phyloP scores from a whole-genome alignment of 345 rosid genomes.

The Lepidium africanum region DNA sequence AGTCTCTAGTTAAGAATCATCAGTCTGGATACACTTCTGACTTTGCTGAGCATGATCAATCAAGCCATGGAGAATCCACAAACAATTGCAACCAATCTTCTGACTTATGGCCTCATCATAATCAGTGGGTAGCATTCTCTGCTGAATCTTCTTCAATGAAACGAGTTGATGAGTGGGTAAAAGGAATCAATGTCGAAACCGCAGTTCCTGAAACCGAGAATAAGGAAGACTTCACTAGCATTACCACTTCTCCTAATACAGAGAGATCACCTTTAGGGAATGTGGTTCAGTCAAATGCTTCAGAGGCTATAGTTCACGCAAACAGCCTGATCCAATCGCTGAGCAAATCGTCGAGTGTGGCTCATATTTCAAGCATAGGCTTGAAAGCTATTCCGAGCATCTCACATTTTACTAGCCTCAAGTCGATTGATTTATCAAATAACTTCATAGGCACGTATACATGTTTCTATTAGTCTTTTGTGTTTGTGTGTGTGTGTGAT shows the following conservation, averaged over 20 bases:
- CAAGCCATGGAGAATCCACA: conserved; percentile 36
- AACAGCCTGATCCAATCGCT: conserved; percentile 66
- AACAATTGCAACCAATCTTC: conserved; percentile 39
- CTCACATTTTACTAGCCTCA: conserved; percentile 66
- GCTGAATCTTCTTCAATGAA: conserved; percentile 51
- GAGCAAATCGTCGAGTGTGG: conserved; percentile 76
- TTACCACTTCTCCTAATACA: conserved; percentile 47
- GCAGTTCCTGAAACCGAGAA: conserved; percentile 26
- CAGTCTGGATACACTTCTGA: conserved; percentile 86
- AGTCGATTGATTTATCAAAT: conserved; percentile 68
- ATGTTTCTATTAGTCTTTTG: neutral
- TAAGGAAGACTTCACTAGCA: conserved; percentile 23
- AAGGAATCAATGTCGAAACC: conserved; percentile 41
- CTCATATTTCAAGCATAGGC: conserved; percentile 71
- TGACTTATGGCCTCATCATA: conserved; percentile 56
- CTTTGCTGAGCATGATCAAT: conserved; percentile 48
- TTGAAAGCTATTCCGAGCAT: conserved; percentile 73
- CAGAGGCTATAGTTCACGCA: conserved; percentile 62
- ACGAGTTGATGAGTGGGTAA: conserved; percentile 85
- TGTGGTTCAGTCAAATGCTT: conserved; percentile 33
- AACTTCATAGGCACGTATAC: conserved; percentile 50
- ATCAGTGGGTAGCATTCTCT: conserved; percentile 84
- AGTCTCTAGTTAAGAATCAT: conserved; percentile 35
- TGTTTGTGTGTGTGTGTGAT: neutral
- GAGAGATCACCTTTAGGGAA: conserved; percentile 33